Conservation (phyloP, 805 yeast species). For the Zygosaccharomyces pseudorouxii region DNA sequence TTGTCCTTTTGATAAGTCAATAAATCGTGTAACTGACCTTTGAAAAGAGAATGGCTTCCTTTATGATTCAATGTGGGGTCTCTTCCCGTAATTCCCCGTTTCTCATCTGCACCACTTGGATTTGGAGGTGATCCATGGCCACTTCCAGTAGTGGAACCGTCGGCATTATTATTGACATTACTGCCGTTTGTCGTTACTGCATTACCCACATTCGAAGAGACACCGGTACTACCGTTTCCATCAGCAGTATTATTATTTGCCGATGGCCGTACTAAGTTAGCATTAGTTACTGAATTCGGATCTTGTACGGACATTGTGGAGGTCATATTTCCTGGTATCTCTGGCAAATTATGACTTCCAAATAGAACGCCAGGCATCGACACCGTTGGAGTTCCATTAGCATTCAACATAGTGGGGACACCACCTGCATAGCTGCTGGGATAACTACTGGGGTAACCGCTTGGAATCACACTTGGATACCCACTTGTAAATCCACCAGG, state of each 20-base stretch:
- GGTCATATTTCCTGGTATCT: not conserved
- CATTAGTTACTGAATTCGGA: not conserved
- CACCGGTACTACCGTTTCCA: not conserved
- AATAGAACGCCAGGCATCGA: not conserved
- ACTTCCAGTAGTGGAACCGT: not conserved
- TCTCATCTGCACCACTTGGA: not conserved
- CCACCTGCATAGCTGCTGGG: not conserved
- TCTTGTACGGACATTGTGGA: not conserved
- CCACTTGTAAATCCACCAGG: not conserved
- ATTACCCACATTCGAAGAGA: not conserved
- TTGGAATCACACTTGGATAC: not conserved
- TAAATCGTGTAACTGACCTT: constrained; percentile 26
- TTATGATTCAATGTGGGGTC: not conserved
- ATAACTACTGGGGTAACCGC: not conserved
- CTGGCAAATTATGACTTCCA: not conserved
- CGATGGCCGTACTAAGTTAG: not conserved
- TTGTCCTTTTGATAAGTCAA: constrained; percentile 26
- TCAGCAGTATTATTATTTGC: not conserved
- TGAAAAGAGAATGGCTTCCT: constrained; percentile 15
- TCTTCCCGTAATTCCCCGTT: not conserved
- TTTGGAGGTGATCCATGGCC: not conserved
- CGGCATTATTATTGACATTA: not conserved
- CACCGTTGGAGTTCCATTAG: not conserved
- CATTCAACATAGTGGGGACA: not conserved
- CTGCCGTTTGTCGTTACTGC: not conserved